Base-by-base conservation (phyloP, 2,329 filamentous ascomycete species). In the Fusarium sp. region DNA sequence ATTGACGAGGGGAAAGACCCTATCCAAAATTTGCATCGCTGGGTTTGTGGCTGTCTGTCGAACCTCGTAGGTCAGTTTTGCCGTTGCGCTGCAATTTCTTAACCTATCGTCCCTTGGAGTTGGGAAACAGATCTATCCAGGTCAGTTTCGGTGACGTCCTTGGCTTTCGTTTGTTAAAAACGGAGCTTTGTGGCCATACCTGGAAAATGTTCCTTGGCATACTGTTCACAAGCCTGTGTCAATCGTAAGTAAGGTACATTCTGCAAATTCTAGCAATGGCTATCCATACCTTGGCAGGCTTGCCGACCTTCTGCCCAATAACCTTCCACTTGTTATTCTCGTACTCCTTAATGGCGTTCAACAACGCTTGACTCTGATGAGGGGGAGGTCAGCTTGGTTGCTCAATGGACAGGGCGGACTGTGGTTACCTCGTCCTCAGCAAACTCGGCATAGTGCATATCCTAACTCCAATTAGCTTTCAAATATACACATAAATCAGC, bases 361-460 rank as follows among this genome's bases (percentile, higher is more conserved):
- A 87, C 61, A 99, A 82, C 37, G 92, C 92, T 73, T 90, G 87
- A 76, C 89, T 93, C 88, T 93, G 84, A 66, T 71, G 39, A 65
- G 65, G 65, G 49, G 64, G 49, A 58, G 53, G 58, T 65, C 59
- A 73, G 67, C 63, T 63, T 51, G 51, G 56, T 55, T 58, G 52
- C 58, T 66, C 65, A 60, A 30, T 37, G 26, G 19, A 40, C 40
- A 56, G 35, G 52, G 50, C 49, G 43, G 58, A 49, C 70, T 70
- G 72, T 64, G 80, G 83, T 78, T 86, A 96, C 93, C 89, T 97
- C 96, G 76, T 98, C 94, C 83, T 97, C 95, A 49, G 93, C 94
- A 79, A 99, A 98, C 78, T 98, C 96, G 70, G 96, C 96, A 79
- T 98, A 98, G 78, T 99, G 96, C 96, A 99, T 99, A 75, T 99